A percentile compares a stretch with the other conserved stretches of the same genome.
Evolutionary conservation across 2,329 filamentous ascomycete genomes (phyloP).

Genomic region (Lecanicillium sp.): DNA sequence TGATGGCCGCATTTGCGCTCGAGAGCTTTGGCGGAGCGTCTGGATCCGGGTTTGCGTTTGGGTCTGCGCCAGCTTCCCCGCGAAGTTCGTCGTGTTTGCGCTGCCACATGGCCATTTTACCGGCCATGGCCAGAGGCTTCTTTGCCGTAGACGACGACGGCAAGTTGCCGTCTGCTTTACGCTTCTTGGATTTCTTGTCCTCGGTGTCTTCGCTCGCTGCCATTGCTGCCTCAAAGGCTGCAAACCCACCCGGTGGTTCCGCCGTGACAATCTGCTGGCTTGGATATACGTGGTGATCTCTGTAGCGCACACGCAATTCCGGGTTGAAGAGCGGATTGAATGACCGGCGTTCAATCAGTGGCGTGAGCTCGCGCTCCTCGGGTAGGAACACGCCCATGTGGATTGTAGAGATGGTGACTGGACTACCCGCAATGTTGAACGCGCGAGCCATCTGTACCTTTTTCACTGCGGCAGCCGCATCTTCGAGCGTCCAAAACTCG

Average conservation of each 20-base stretch:
- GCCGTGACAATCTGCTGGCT: constrained; percentile 54
- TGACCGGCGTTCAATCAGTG: constrained; percentile 52
- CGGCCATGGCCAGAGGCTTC: constrained; percentile 31
- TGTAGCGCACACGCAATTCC: constrained; percentile 61
- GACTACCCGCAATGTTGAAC: constrained; percentile 69
- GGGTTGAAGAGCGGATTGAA: constrained; percentile 65
- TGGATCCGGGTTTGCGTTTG: not conserved
- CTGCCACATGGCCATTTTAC: constrained; percentile 36
- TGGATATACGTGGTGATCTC: constrained; percentile 66
- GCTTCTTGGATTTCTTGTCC: constrained; percentile 41
- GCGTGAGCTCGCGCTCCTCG: constrained; percentile 48
- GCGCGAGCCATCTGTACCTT: constrained; percentile 65
- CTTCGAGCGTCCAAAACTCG: constrained; percentile 69
- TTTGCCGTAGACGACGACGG: constrained; percentile 22
- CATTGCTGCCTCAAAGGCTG: not conserved
- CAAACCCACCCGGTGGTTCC: constrained; percentile 28
- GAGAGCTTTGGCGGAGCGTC: constrained; percentile 5
- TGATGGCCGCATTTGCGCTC: constrained; percentile 10
- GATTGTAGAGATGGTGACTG: constrained; percentile 64
- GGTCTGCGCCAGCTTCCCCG: constrained; percentile 6
- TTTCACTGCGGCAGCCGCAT: constrained; percentile 64
- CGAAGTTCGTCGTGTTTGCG: constrained; percentile 34
- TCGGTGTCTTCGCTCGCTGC: constrained; percentile 14
- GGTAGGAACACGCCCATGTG: constrained; percentile 81
- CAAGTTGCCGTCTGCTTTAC: constrained; percentile 36